Conservation (phyloP, 805 yeast species). For the Yamadazyma endophytica region DNA sequence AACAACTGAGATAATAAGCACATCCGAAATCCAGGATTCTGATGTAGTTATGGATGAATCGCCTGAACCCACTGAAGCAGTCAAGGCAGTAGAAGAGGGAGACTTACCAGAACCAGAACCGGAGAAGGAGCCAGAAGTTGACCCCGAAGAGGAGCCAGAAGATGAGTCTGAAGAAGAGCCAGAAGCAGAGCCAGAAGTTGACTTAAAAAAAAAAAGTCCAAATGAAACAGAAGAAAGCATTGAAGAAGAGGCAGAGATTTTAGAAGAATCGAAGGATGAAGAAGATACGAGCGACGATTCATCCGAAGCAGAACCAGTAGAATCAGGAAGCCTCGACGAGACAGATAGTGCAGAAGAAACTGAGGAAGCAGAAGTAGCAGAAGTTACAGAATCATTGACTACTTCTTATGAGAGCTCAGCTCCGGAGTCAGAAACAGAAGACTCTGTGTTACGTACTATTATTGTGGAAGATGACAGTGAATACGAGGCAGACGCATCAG, state of each 20-base stretch:
- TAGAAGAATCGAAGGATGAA: constrained; percentile 1
- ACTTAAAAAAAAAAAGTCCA: constrained; percentile 1
- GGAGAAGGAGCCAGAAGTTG: constrained; percentile 3
- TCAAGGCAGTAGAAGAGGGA: constrained; percentile 2
- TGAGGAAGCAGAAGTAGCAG: constrained; percentile 5
- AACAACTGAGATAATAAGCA: too few relatives aligned
- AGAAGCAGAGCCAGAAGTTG: constrained; percentile 1
- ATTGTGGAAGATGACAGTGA: constrained; percentile 7
- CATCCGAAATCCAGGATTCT: too few relatives aligned
- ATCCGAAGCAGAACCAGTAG: neutral
- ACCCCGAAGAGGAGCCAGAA: neutral
- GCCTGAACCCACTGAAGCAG: constrained; percentile 1
- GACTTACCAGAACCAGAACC: constrained; percentile 1
- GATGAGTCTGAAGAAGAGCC: constrained; percentile 2
- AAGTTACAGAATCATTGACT: constrained; percentile 4
- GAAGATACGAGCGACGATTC: neutral
- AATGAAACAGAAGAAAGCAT: constrained; percentile 1
- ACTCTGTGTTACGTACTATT: neutral
- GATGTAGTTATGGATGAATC: too few relatives aligned
- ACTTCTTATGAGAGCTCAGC: neutral
- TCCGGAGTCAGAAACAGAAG: constrained; percentile 2
- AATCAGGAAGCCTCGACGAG: neutral
- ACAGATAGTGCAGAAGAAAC: constrained; percentile 1
- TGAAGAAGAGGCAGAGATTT: neutral
- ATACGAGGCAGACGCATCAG: constrained; percentile 7